These are phyloP conservation scores for Colletotrichum lupini DNA, from an alignment of 2,329 filamentous ascomycete genomes.

Conservation along the genomic window DNA sequence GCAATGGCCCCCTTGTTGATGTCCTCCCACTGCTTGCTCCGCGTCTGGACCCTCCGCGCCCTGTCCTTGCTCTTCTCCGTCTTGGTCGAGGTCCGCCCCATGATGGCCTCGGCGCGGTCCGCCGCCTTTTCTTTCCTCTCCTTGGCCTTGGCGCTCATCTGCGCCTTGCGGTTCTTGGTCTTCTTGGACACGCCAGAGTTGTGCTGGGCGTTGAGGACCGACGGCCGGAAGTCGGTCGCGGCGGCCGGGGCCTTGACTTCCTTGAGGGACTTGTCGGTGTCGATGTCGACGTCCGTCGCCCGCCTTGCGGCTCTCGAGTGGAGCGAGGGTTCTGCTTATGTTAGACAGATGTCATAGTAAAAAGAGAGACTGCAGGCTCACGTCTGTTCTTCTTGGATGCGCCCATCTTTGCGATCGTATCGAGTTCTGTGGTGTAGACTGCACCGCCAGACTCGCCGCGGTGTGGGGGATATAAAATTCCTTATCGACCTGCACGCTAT, in stretches of 20 bases:
- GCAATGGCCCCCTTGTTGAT: constrained; percentile 56
- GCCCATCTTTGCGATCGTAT: constrained; percentile 32
- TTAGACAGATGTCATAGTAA: constrained; percentile 19
- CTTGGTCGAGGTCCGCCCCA: constrained; percentile 68
- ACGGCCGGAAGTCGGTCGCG: constrained; percentile 64
- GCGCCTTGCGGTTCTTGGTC: constrained; percentile 66
- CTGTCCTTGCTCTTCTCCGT: constrained; percentile 64
- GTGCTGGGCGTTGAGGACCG: constrained; percentile 77
- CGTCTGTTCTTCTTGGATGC: constrained; percentile 45
- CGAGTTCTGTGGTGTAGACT: neutral
- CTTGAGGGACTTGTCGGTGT: constrained; percentile 79
- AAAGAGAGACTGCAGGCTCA: neutral
- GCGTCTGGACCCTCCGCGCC: constrained; percentile 57
- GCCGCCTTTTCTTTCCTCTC: constrained; percentile 67
- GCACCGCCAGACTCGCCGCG: neutral
- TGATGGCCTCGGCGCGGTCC: constrained; percentile 69
- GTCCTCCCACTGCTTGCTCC: constrained; percentile 68
- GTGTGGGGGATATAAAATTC: constrained; percentile 35
- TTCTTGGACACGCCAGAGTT: constrained; percentile 76
- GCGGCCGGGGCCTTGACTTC: constrained; percentile 62
- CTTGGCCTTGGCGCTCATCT: constrained; percentile 65
- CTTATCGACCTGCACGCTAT: constrained; percentile 30
- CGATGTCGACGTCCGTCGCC: constrained; percentile 75
- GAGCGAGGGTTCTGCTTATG: constrained; percentile 65
- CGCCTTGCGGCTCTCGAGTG: constrained; percentile 82